Percentiles rank a stretch among this genome's conserved stretches.
Evolutionary conservation across 192 early-diverging fungal genomes (phyloP).

Genomic region (Hyaloraphidium curvatum): DNA sequence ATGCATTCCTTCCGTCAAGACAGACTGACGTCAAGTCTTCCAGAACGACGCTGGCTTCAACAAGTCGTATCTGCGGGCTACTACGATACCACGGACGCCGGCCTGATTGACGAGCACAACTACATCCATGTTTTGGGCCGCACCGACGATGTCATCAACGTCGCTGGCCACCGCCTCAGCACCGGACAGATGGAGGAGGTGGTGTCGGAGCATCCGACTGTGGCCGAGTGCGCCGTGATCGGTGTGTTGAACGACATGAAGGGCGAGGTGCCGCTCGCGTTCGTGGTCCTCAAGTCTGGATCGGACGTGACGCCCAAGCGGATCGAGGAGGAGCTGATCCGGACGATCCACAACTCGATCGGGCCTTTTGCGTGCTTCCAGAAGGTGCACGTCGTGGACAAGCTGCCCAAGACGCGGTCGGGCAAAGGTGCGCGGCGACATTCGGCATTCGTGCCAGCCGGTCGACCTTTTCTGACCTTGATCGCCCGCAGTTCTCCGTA

Average conservation of each 20-base stretch:
- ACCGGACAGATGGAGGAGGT: constrained; percentile 60
- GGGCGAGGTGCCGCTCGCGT: constrained; percentile 44
- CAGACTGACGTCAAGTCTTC: no score
- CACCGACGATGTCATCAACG: constrained; percentile 48
- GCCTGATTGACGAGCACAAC: constrained; percentile 51
- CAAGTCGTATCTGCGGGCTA: constrained; percentile 65
- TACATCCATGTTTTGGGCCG: constrained; percentile 18
- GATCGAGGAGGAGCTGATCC: constrained; percentile 26
- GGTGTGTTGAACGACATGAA: constrained; percentile 40
- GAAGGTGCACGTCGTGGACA: constrained; percentile 36
- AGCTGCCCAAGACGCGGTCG: constrained; percentile 64
- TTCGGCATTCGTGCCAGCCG: no score
- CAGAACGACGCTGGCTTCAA: constrained; percentile 46
- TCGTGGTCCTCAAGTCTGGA: constrained; percentile 32
- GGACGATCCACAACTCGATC: constrained; percentile 40
- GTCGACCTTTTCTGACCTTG: neutral
- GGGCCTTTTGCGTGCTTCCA: constrained; percentile 70
- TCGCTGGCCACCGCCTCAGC: constrained; percentile 64
- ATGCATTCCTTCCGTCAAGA: no score
- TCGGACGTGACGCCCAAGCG: no score
- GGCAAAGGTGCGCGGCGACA: no score
- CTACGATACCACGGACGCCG: constrained; percentile 64
- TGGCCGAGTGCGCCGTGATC: constrained; percentile 50
- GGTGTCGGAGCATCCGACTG: constrained; percentile 32
- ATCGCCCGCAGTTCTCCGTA: neutral